Evolutionary conservation across 2,329 filamentous ascomycete genomes (phyloP), one percentile per base, ranked within the genome.

Genomic region (Beauveria sp.): DNA sequence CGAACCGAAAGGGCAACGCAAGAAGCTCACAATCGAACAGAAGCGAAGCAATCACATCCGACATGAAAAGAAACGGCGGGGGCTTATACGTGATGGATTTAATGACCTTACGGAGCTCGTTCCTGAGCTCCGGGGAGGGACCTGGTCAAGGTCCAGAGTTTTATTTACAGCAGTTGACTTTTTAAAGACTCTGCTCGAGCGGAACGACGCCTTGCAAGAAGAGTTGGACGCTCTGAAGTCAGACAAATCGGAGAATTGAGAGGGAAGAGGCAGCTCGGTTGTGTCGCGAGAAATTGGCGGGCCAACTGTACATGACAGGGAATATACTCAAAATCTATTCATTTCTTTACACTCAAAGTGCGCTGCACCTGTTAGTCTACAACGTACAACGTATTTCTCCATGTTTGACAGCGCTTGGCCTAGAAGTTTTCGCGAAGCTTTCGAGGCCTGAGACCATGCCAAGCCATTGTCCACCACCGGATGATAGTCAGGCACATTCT

Each of bases 41-140:
- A 61, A 61, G 24, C 52, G 59, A 3, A 54, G 59, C 51, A 61
- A 61, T 46, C 59, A 61, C 43, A 61, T 61, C n/a, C 59, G 59
- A 4, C 59, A 61, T 37, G 59, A 61, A 34, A 55, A 61, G 44
- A 61, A 61, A 28, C 52, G 59, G 9, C 59, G 59, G n/a, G 59
- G 50, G 3, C 59, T 61, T 6, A 61, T 61, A 37, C 51, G 51
- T 2, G 59, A 61, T 8, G 51, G 59, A 14, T 61, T 61, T 18
- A 48, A 61, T 22, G 59, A 61, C 20, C 30, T 61, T 8, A 61
- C 59, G 2, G 59, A 61, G 30, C 59, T 61, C 22, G 51, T 61
- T 7, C 59, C 59, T 12, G 59, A 61, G 52, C 59, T 61, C 3
- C 20, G 34, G 12, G 59, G 59, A n/a, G 50, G 59, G 6, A 61